phyloP scores from a whole-genome alignment of 176 grass and related monocot genomes.

The Rhynchospora tenuis region DNA sequence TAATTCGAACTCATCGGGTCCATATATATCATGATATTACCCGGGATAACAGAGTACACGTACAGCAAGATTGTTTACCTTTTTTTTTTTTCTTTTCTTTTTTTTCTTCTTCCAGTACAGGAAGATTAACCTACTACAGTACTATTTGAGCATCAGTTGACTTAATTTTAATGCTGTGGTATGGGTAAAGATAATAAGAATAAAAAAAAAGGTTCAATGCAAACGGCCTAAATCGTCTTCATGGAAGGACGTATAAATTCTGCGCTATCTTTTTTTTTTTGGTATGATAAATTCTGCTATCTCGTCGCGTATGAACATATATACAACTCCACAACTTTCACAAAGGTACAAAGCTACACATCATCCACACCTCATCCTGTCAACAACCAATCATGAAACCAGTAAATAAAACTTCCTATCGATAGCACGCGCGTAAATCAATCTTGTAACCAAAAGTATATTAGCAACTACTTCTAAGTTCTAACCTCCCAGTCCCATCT shows the following conservation, averaged over 20 bases:
- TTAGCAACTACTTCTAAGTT: constrained; percentile 1
- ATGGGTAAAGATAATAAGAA: neutral
- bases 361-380: neutral
- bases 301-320: neutral
- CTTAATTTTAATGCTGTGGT: neutral
- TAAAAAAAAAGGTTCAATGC: neutral
- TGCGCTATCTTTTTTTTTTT: too few relatives aligned
- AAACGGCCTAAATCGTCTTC: neutral
- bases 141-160: neutral
- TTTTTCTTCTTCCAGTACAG: too few relatives aligned
- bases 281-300: neutral
- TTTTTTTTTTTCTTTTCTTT: too few relatives aligned
- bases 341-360: neutral
- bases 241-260: neutral
- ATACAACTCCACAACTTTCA: neutral
- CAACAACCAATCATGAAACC: constrained; percentile 1
- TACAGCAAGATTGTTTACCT: neutral
- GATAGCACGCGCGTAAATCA: neutral
- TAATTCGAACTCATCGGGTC: neutral
- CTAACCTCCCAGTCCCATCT: neutral
- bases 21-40: neutral
- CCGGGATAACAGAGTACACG: neutral
- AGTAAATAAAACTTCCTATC: neutral
- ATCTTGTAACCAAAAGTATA: constrained; percentile 11
- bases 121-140: neutral